Evolutionary conservation across 306 rosid genomes (phyloP).

Genomic region (Vigna angularis): DNA sequence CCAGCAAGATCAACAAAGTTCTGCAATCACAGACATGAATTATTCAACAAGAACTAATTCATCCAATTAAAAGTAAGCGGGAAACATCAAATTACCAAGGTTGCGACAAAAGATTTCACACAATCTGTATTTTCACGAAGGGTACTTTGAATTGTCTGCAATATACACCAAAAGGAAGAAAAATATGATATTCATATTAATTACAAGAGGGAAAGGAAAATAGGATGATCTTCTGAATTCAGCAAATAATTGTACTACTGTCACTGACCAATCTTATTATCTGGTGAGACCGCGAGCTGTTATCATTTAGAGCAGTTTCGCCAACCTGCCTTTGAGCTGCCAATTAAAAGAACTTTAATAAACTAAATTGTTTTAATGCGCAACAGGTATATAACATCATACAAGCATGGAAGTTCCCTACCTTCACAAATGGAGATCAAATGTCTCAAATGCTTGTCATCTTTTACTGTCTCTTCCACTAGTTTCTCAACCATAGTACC

Average conservation of each 20-base stretch:
- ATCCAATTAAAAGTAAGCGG: slow-evolving; percentile 7
- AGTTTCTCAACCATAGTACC: slow-evolving; percentile 97
- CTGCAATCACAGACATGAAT: slow-evolving; percentile 52
- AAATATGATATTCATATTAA: not conserved
- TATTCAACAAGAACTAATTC: slow-evolving; percentile 3
- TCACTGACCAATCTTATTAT: slow-evolving; percentile 90
- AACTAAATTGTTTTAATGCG: not conserved
- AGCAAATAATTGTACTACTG: slow-evolving; percentile 17
- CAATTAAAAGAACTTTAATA: slow-evolving; percentile 35
- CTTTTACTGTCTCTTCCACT: slow-evolving; percentile 91
- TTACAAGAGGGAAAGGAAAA: slow-evolving; percentile 15
- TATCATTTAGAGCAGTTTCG: slow-evolving; percentile 96
- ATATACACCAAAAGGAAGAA: slow-evolving; percentile 32
- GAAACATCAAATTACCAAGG: slow-evolving; percentile 71
- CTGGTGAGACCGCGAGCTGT: slow-evolving; percentile 98
- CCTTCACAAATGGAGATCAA: slow-evolving; percentile 96
- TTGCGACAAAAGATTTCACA: slow-evolving; percentile 92
- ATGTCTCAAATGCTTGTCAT: slow-evolving; percentile 88
- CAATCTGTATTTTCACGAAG: slow-evolving; percentile 84
- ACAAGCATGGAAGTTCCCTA: slow-evolving; percentile 42
- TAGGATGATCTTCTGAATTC: slow-evolving; percentile 15
- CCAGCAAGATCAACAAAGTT: slow-evolving; percentile 99
- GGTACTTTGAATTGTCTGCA: slow-evolving; percentile 92
- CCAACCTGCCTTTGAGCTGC: slow-evolving; percentile 99
- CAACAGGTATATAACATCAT: slow-evolving; percentile 7